A percentile compares a stretch with the other conserved stretches of the same genome.
Conservation (phyloP, 228 moss, liverwort and hornwort species). For the Sphagnum fallax region DNA sequence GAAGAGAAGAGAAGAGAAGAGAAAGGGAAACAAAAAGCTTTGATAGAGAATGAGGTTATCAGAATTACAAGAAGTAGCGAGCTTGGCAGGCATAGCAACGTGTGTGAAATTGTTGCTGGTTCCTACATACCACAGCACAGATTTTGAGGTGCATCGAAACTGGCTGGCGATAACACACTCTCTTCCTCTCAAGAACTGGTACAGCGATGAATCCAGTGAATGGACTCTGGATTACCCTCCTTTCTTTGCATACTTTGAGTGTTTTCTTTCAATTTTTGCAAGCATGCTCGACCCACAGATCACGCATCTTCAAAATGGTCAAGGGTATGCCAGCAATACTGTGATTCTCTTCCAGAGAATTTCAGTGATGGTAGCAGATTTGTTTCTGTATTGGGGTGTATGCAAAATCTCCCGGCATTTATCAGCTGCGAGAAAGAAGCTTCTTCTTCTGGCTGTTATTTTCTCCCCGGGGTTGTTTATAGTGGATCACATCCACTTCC, state of each 20-base stretch:
- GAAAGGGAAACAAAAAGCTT: background rate
- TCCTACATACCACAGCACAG: slow-evolving; percentile 86
- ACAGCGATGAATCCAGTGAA: slow-evolving; percentile 70
- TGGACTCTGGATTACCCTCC: slow-evolving; percentile 99
- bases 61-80: slow-evolving; percentile 35
- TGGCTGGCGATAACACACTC: slow-evolving; percentile 86
- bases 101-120: slow-evolving; percentile 73
- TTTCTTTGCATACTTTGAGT: slow-evolving; percentile 86
- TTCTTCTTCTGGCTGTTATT: slow-evolving; percentile 53
- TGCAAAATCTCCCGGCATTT: slow-evolving; percentile 54
- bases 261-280: slow-evolving; percentile 60
- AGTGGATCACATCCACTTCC: slow-evolving; percentile 95
- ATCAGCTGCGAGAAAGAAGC: slow-evolving; percentile 22
- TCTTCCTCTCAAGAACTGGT: slow-evolving; percentile 75
- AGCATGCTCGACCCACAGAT: slow-evolving; percentile 54
- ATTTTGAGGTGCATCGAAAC: slow-evolving; percentile 91
- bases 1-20: background rate
- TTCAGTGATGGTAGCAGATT: slow-evolving; percentile 61
- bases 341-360: slow-evolving; percentile 62
- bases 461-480: slow-evolving; percentile 83
- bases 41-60: slow-evolving; percentile 22
- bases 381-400: slow-evolving; percentile 62
- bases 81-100: slow-evolving; percentile 61
- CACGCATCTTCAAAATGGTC: slow-evolving; percentile 55
- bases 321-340: slow-evolving; percentile 20